Evolutionary conservation across 441 rosid species (phyloP), one percentile per base, ranked within the genome.

Genomic region (Croton setiger): DNA sequence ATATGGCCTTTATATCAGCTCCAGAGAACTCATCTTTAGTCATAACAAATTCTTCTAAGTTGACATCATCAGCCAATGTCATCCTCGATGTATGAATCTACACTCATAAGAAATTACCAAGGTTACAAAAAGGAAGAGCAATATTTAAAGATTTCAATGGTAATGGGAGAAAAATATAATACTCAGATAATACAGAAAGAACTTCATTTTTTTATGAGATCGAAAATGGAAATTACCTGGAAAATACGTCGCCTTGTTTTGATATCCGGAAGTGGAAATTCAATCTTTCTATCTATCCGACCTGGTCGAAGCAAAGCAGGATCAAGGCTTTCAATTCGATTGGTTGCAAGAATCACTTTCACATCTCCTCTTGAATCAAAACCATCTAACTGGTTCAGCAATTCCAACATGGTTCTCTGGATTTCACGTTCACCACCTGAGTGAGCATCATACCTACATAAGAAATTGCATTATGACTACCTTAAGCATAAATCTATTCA

Each of bases 351-450:
- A 72, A 95, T 92, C 60, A 95, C 98, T 82, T 95, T 95, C 54
- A 95, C 98, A 69, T 92, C 97, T 75, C 96, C 98, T 77, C 96
- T 85, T 52, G 98, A 88, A 82, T 95, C 98, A 72, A 95, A 95
- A 62, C 99, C 99, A 78, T 95, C 98, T 61, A 95, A 83, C 74
- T 95, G 98, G 83, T 95, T 95, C 78, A 95, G 79, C 74, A 95
- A 74, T 63, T 95, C 99, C 82, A 95, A 81, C 97, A 95, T 92
- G 45, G 97, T 95, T 81, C 99, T 86, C 76, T 95, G 99, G 70
- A 95, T 92, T 82, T 95, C 99, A 73, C 99, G 96, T 60, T 95
- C 99, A 68, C 96, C 99, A 43, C 99, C 99, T 27, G 98, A 90
- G 81, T 92, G 85, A 11, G 99, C 99, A 65, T 95, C 99, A 23